phyloP scores from a whole-genome alignment of 2,329 filamentous ascomycete genomes.

The Xylariaceae sp. region DNA sequence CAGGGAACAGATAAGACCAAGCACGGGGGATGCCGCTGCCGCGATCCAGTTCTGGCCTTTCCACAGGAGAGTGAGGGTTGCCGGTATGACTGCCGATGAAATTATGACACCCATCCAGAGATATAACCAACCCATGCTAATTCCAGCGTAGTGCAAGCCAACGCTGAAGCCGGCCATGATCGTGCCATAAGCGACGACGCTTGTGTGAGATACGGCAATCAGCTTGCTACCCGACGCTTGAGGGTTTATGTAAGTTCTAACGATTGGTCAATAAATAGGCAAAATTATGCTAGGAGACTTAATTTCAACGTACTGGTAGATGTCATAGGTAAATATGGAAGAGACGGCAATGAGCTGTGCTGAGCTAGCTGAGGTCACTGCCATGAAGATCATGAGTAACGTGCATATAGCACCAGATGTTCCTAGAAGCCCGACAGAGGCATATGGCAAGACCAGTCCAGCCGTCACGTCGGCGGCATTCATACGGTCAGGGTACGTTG shows the following conservation, averaged over 20 bases:
- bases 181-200: slow-evolving; percentile 71
- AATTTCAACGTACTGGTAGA: slow-evolving; percentile 57
- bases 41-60: slow-evolving; percentile 76
- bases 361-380: slow-evolving; percentile 81
- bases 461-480: slow-evolving; percentile 73
- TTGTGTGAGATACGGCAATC: slow-evolving; percentile 77
- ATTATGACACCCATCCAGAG: slow-evolving; percentile 92
- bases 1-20: slow-evolving; percentile 70
- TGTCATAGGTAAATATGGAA: slow-evolving; percentile 85
- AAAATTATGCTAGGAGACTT: too few relatives aligned
- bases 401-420: slow-evolving; percentile 79
- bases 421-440: slow-evolving; percentile 80
- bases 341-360: slow-evolving; percentile 86
- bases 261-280: neutral
- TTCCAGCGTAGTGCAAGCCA: slow-evolving; percentile 72
- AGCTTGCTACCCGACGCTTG: slow-evolving; percentile 72
- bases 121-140: slow-evolving; percentile 88
- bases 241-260: slow-evolving; percentile 78
- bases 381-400: slow-evolving; percentile 84
- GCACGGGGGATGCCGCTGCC: slow-evolving; percentile 68
- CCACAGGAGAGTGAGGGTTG: slow-evolving; percentile 80
- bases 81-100: slow-evolving; percentile 80
- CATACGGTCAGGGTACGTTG: slow-evolving; percentile 75
- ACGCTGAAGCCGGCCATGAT: slow-evolving; percentile 79
- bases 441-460: slow-evolving; percentile 82